These are phyloP conservation scores for Rutidosis leptorrhynchoides DNA, from an alignment of 129 eudicot species.

Conservation along the genomic window DNA sequence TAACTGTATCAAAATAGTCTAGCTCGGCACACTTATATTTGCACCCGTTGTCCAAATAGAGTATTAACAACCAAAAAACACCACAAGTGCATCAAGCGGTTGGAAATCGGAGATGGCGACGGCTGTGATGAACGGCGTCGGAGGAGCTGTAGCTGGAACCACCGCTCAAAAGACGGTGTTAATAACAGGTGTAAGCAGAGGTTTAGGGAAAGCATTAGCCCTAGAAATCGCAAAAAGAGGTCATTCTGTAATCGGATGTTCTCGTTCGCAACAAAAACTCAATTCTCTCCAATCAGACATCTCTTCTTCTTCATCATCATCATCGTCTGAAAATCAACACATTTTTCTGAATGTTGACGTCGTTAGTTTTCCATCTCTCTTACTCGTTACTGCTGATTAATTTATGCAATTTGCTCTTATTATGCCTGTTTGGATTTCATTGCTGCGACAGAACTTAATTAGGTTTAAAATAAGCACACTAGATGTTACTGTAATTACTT, in stretches of 20 bases:
- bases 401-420: not conserved
- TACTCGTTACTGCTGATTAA: not conserved
- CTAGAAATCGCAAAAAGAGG: constrained; percentile 80
- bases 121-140: constrained; percentile 36
- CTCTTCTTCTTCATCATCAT: constrained; percentile 44
- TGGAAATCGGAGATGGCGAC: constrained; percentile 24
- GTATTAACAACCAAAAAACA: no score
- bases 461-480: no score
- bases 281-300: no score
- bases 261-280: no score
- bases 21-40: no score
- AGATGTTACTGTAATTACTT: no score
- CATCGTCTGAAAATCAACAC: constrained; percentile 32
- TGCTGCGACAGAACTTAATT: no score
- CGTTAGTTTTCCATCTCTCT: constrained; percentile 29
- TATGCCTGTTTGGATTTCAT: not conserved
- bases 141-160: not conserved
- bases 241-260: constrained; percentile 80
- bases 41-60: no score
- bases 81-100: not conserved
- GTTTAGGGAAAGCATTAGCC: constrained; percentile 83
- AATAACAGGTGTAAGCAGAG: constrained; percentile 93
- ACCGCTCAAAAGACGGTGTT: constrained; percentile 51
- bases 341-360: constrained; percentile 68
- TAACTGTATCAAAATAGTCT: no score